phyloP scores from a whole-genome alignment of 345 rosid species.

The Hibiscus mutabilis region DNA sequence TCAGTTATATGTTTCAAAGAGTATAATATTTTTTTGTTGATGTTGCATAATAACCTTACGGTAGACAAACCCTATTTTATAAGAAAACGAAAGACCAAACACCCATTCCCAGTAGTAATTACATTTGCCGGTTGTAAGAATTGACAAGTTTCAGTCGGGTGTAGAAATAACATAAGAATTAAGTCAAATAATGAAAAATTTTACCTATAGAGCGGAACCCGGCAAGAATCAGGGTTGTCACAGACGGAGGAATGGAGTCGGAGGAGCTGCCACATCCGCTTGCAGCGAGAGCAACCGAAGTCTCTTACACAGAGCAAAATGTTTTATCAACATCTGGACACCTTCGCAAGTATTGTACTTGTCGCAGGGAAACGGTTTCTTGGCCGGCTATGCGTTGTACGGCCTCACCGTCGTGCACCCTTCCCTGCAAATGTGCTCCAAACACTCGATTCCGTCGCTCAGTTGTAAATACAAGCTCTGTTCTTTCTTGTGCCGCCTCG shows the following conservation, averaged over 20 bases:
- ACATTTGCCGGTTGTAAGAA: background rate
- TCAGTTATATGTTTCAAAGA: too few relatives aligned
- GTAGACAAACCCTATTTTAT: too few relatives aligned
- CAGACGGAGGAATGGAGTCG: conserved; percentile 76
- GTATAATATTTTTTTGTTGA: too few relatives aligned
- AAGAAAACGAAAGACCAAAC: background rate
- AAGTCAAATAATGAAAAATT: background rate
- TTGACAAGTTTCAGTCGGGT: background rate
- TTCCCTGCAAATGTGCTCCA: conserved; percentile 82
- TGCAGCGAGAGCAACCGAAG: conserved; percentile 57
- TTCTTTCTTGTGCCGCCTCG: conserved; percentile 39
- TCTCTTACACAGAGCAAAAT: conserved; percentile 48
- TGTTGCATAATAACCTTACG: too few relatives aligned
- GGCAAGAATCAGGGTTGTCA: conserved; percentile 50
- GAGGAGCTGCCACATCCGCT: conserved; percentile 80
- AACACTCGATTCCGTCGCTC: conserved; percentile 77
- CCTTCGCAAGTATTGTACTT: conserved; percentile 65
- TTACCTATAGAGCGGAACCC: conserved; percentile 90
- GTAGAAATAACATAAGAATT: background rate
- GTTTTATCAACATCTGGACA: conserved; percentile 58
- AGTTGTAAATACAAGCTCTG: conserved; percentile 55
- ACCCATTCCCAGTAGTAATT: background rate
- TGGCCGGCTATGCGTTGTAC: conserved; percentile 23
- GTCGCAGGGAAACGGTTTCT: conserved; percentile 35
- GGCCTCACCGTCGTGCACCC: conserved; percentile 88